These are phyloP conservation scores for Phytophthora pinifolia DNA, from an alignment of 352 stramenopile genomes.

Conservation along the genomic window DNA sequence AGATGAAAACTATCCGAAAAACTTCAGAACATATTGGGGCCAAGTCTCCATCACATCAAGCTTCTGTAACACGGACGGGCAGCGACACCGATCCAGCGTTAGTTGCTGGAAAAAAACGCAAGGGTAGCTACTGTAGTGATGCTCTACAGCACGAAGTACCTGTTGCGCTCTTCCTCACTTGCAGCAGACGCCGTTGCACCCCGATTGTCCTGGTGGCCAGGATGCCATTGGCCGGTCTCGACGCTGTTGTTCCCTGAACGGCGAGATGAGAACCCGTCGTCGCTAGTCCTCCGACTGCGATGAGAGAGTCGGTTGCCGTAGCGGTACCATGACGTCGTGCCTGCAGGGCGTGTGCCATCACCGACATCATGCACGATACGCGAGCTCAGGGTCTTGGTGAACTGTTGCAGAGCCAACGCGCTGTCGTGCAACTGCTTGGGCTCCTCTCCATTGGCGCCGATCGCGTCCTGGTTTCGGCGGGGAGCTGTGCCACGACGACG, in stretches of 20 bases:
- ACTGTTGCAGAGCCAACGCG: constrained; percentile 76
- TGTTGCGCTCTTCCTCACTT: constrained; percentile 75
- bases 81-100: constrained; percentile 14
- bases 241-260: constrained; percentile 73
- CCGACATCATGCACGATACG: constrained; percentile 63
- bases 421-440: constrained; percentile 55
- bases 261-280: constrained; percentile 44
- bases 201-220: constrained; percentile 38
- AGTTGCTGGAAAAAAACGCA: constrained; percentile 24
- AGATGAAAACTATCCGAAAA: too few species aligned
- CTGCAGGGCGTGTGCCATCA: constrained; percentile 39
- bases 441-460: constrained; percentile 43
- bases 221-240: constrained; percentile 46
- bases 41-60: constrained; percentile 18
- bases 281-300: constrained; percentile 65
- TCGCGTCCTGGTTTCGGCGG: constrained; percentile 50
- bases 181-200: constrained; percentile 39
- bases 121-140: constrained; percentile 11
- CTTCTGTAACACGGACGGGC: constrained; percentile 24
- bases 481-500: constrained; percentile 22
- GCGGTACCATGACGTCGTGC: constrained; percentile 69
- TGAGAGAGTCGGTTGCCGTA: constrained; percentile 74
- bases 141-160: constrained; percentile 84
- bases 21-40: too few species aligned
- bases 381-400: constrained; percentile 79